Percentiles rank a stretch among this genome's conserved stretches.
phyloP scores from a whole-genome alignment of 805 yeast species.

The Saccharomycopsis sp. region DNA sequence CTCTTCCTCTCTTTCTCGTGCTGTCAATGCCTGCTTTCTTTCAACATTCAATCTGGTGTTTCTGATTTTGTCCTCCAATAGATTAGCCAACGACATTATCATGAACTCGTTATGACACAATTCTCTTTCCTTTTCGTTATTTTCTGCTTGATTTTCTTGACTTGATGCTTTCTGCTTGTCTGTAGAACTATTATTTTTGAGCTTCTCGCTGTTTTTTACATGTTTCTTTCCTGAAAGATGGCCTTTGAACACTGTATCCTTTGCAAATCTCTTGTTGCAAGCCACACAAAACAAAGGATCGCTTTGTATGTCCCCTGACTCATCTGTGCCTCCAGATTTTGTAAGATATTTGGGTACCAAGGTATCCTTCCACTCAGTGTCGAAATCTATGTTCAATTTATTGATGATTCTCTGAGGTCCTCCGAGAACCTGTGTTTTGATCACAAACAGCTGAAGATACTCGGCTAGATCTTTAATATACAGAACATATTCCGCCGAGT shows the following conservation, averaged over 20 bases:
- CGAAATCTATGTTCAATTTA: conserved; percentile 27
- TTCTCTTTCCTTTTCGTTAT: conserved; percentile 20
- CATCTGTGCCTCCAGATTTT: conserved; percentile 12
- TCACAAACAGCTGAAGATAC: conserved; percentile 46
- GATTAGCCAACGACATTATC: conserved; percentile 32
- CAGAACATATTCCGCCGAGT: conserved; percentile 31
- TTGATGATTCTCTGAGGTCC: conserved; percentile 31
- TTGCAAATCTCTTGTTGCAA: conserved; percentile 60
- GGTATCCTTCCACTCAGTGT: conserved; percentile 23
- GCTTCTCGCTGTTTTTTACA: conserved; percentile 36
- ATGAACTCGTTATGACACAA: conserved; percentile 33
- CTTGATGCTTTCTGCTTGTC: background rate
- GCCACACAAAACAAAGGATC: conserved; percentile 45
- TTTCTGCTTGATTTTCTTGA: background rate
- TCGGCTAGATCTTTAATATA: conserved; percentile 41
- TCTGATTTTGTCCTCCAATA: conserved; percentile 36
- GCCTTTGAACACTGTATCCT: conserved; percentile 54
- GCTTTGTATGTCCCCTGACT: conserved; percentile 21
- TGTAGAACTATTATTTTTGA: conserved; percentile 8
- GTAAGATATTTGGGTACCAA: conserved; percentile 19
- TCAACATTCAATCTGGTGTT: conserved; percentile 57
- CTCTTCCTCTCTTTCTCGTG: conserved; percentile 58
- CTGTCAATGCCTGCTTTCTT: conserved; percentile 61
- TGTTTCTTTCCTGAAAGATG: conserved; percentile 78
- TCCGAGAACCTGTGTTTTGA: conserved; percentile 43